phyloP scores from a whole-genome alignment of 345 rosid species.

The Cardamine occulta region DNA sequence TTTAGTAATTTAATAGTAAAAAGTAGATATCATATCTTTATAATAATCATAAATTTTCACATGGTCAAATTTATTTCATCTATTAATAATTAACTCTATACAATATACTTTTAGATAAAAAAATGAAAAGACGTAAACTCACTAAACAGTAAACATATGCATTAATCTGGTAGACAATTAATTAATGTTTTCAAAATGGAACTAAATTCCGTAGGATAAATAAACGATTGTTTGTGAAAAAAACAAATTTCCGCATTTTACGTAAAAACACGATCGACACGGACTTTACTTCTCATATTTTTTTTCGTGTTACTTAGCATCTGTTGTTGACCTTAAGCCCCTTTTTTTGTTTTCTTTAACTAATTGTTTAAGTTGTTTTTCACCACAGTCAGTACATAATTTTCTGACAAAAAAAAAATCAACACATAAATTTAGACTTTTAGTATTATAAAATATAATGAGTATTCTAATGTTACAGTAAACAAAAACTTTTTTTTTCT shows the following conservation, averaged over 20 bases:
- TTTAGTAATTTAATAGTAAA: too few species aligned
- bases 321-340: neutral
- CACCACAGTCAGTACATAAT: neutral
- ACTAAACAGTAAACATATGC: neutral
- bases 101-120: neutral
- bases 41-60: neutral
- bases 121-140: neutral
- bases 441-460: neutral
- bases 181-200: neutral
- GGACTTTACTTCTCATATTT: constrained; percentile 19
- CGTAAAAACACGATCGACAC: constrained; percentile 20
- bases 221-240: neutral
- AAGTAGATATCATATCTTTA: neutral
- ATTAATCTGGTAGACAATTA: neutral
- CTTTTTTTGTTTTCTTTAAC: neutral
- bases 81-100: neutral
- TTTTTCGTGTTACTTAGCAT: constrained; percentile 21
- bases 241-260: neutral
- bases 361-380: neutral
- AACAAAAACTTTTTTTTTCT: neutral
- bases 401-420: neutral
- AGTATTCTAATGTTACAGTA: neutral
- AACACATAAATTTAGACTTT: neutral
- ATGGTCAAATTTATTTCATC: neutral
- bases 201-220: neutral